Percentiles rank a stretch among this genome's conserved stretches.
phyloP scores from a whole-genome alignment of 495 filamentous ascomycete species.

The Aspergillus wentii region DNA sequence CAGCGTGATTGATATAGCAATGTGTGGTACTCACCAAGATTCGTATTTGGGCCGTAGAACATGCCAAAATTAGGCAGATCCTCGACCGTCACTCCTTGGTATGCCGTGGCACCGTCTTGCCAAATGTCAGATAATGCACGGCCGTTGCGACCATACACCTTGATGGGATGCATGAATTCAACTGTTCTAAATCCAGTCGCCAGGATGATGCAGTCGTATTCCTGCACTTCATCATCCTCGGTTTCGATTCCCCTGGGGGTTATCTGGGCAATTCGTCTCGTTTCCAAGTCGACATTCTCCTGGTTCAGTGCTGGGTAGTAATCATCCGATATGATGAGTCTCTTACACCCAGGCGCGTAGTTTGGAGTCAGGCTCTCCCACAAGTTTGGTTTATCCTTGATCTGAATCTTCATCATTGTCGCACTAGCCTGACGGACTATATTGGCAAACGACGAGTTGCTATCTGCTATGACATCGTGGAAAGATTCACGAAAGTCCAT shows the following conservation, averaged over 20 bases:
- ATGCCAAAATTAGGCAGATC: slow-evolving; percentile 54
- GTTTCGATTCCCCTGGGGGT: slow-evolving; percentile 40
- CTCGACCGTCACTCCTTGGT: slow-evolving; percentile 42
- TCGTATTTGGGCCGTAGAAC: slow-evolving; percentile 56
- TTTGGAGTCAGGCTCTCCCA: slow-evolving; percentile 46
- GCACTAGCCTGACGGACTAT: slow-evolving; percentile 22
- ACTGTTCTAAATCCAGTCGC: slow-evolving; percentile 53
- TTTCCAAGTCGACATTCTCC: slow-evolving; percentile 46
- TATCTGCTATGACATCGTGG: slow-evolving; percentile 32
- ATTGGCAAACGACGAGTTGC: slow-evolving; percentile 25
- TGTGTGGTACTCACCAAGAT: slow-evolving; percentile 32
- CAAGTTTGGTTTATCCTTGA: slow-evolving; percentile 37
- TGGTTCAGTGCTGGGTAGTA: slow-evolving; percentile 44
- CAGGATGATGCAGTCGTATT: slow-evolving; percentile 50
- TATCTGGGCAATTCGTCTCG: slow-evolving; percentile 35
- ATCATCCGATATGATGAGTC: slow-evolving; percentile 52
- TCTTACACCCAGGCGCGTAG: slow-evolving; percentile 50
- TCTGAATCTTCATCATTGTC: slow-evolving; percentile 24
- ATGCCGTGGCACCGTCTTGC: slow-evolving; percentile 40
- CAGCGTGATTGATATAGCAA: background rate
- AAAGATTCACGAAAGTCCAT: slow-evolving; percentile 46
- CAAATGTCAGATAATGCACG: slow-evolving; percentile 43
- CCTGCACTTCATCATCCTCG: slow-evolving; percentile 25
- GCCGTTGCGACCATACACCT: slow-evolving; percentile 40
- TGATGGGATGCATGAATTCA: slow-evolving; percentile 52